Evolutionary conservation across 1,284 basidiomycete species (phyloP).

Genomic region (Abortiporus biennis): DNA sequence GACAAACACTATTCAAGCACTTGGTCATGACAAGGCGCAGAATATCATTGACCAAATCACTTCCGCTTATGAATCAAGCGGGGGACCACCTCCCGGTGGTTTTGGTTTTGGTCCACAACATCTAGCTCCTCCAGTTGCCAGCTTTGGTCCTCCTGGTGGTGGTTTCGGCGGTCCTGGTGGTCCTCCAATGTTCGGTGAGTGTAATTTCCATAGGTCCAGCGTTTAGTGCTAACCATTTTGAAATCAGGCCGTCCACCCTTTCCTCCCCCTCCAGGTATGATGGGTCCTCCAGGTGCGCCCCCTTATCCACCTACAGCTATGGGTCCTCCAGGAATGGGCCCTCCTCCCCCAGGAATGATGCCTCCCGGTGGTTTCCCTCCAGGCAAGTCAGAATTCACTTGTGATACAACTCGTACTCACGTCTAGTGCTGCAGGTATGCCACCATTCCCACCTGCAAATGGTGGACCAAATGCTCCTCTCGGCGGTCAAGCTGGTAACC

Average conservation of each 20-base stretch:
- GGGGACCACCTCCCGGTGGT: conserved; percentile 79
- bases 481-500: conserved; percentile 26
- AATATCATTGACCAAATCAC: conserved; percentile 96
- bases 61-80: conserved; percentile 80
- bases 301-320: conserved; percentile 32
- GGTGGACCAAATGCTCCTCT: conserved; percentile 25
- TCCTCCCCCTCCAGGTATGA: conserved; percentile 49
- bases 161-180: conserved; percentile 35
- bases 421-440: conserved; percentile 23
- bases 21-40: conserved; percentile 95
- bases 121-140: conserved; percentile 34
- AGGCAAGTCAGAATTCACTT: too few species aligned
- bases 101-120: conserved; percentile 78
- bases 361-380: conserved; percentile 25
- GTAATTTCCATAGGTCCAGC: conserved; percentile 3
- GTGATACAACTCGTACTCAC: not conserved
- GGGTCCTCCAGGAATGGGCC: conserved; percentile 25
- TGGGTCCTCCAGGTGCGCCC: conserved; percentile 35
- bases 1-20: conserved; percentile 40
- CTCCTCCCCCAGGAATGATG: conserved; percentile 27
- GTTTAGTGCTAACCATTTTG: not conserved
- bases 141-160: conserved; percentile 38
- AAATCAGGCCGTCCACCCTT: conserved; percentile 60
- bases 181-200: conserved; percentile 42
- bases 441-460: conserved; percentile 55